Conservation (phyloP, 257 asterid genomes). For the Lycium ferocissimum region DNA sequence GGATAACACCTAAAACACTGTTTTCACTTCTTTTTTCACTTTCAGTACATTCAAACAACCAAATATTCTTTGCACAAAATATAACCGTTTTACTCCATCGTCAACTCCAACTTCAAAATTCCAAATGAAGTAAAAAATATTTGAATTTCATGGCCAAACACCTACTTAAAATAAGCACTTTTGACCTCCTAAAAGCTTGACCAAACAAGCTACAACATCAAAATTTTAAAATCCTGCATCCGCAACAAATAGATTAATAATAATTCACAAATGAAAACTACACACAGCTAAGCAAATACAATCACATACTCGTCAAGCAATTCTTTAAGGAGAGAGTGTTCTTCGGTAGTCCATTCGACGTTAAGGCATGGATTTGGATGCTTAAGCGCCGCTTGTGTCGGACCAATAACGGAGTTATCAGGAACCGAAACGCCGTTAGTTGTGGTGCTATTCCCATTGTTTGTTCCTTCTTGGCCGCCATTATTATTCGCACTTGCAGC, state of each 20-base stretch:
- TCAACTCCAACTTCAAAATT: too few relatives aligned
- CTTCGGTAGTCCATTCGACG: conserved; percentile 72
- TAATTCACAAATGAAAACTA: background rate
- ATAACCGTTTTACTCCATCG: too few relatives aligned
- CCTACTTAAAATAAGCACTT: too few relatives aligned
- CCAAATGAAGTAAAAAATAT: too few relatives aligned
- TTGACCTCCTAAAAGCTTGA: too few relatives aligned
- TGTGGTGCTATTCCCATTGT: conserved; percentile 49
- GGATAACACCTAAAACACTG: too few relatives aligned
- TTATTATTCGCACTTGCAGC: conserved; percentile 75
- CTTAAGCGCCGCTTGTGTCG: conserved; percentile 57
- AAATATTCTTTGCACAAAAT: too few relatives aligned
- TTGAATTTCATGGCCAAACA: too few relatives aligned
- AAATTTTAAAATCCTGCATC: background rate
- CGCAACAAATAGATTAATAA: background rate
- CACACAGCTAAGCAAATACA: background rate
- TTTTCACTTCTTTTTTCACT: too few relatives aligned
- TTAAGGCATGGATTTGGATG: conserved; percentile 67
- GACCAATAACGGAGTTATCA: conserved; percentile 62
- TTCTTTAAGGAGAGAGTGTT: conserved; percentile 75
- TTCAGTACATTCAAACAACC: too few relatives aligned
- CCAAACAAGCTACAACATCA: background rate
- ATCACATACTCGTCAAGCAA: conserved; percentile 66
- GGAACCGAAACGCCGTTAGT: conserved; percentile 45
- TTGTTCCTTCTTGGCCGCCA: conserved; percentile 43